These are phyloP conservation scores for Stenocarpella maydis DNA, from an alignment of 2,329 filamentous ascomycete genomes.

Conservation along the genomic window DNA sequence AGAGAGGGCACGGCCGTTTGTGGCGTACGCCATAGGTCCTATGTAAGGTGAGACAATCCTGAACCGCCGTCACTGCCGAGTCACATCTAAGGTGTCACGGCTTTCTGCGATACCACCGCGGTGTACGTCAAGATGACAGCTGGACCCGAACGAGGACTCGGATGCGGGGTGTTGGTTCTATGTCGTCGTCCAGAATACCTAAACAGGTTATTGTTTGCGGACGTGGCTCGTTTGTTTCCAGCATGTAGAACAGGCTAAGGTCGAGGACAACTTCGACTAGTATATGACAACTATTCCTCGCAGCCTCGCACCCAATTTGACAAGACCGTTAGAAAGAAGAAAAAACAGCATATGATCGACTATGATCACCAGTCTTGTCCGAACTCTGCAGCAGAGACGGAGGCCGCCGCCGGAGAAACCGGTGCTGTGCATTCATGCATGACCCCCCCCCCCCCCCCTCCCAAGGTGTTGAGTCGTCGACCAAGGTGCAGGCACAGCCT, in stretches of 20 bases:
- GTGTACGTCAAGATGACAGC: not conserved
- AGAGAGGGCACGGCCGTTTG: not conserved
- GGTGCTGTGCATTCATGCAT: slow-evolving; percentile 19
- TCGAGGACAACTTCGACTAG: not conserved
- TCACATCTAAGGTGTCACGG: slow-evolving; percentile 13
- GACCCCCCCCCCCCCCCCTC: no score
- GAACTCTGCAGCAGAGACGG: slow-evolving; percentile 9
- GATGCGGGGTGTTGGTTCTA: not conserved
- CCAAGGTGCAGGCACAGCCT: slow-evolving; percentile 23
- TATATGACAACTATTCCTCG: not conserved
- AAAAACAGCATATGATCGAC: slow-evolving; percentile 2
- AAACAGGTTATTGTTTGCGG: slow-evolving; percentile 5
- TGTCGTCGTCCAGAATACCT: not conserved
- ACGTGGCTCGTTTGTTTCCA: not conserved
- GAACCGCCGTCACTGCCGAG: slow-evolving; percentile 26
- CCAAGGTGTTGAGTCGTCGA: slow-evolving; percentile 4
- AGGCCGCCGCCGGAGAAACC: slow-evolving; percentile 15
- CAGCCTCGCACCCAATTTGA: not conserved
- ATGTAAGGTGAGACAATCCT: slow-evolving; percentile 26
- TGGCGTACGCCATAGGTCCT: no score
- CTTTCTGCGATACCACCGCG: slow-evolving; percentile 3
- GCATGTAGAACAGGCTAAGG: not conserved
- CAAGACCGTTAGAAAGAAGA: not conserved
- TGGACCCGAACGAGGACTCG: not conserved
- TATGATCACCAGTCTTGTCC: slow-evolving; percentile 4